Evolutionary conservation across 140 eudicot species (phyloP).

Genomic region (Cichorium intybus): DNA sequence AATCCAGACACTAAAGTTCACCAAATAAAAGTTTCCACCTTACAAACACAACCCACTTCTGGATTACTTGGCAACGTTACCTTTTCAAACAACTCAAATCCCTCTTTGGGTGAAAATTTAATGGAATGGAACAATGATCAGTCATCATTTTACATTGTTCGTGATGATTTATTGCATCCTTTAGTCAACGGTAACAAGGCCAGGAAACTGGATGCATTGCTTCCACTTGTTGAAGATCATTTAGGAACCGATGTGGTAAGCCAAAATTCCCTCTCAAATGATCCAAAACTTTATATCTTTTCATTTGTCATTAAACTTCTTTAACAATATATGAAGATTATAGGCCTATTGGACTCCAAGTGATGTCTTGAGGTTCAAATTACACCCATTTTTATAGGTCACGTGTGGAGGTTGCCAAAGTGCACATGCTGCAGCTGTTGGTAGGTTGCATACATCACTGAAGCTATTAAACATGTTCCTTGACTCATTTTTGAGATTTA

Average conservation of each 20-base stretch:
- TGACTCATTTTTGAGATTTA: not conserved
- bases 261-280: not conserved
- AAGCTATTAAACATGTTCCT: slow-evolving; percentile 21
- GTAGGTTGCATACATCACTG: slow-evolving; percentile 43
- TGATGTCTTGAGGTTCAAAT: slow-evolving; percentile 27
- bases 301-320: not conserved
- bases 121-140: slow-evolving; percentile 24
- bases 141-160: slow-evolving; percentile 74
- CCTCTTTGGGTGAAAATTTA: slow-evolving; percentile 53
- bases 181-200: slow-evolving; percentile 92
- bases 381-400: slow-evolving; percentile 60
- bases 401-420: slow-evolving; percentile 99
- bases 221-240: slow-evolving; percentile 84
- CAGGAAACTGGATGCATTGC: slow-evolving; percentile 82
- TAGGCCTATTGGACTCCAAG: not conserved
- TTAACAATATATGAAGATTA: not conserved
- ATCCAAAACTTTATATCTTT: not conserved
- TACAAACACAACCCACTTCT: slow-evolving; percentile 18
- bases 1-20: slow-evolving; percentile 77
- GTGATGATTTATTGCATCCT: slow-evolving; percentile 96
- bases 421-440: slow-evolving; percentile 99
- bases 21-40: slow-evolving; percentile 45
- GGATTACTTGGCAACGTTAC: slow-evolving; percentile 33
- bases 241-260: slow-evolving; percentile 85
- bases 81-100: slow-evolving; percentile 49